Evolutionary conservation across 805 yeast genomes (phyloP), one percentile per base, ranked within the genome.

Genomic region (Dipodascopsis uninucleata): DNA sequence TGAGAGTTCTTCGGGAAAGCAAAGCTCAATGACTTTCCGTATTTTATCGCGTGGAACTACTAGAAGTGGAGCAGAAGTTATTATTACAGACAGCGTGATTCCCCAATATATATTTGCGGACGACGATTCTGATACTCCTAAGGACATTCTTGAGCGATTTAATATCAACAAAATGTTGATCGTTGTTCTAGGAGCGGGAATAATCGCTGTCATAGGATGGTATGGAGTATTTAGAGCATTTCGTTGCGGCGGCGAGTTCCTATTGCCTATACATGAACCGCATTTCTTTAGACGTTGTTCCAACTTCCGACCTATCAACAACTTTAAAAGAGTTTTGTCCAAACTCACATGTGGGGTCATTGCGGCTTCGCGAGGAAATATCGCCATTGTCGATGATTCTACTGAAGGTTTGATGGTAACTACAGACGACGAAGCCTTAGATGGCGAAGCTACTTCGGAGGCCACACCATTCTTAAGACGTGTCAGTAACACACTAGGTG

Each of bases 91-190:
- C 33, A 18, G 14, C 10, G 55, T 48, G 32, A 25, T 50, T 6
- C 48, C 53, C n/a, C n/a, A n/a, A n/a, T n/a, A n/a, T n/a, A n/a
- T n/a, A n/a, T n/a, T n/a, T n/a, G n/a, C n/a, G n/a, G 9, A 18
- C 33, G 33, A 9, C 29, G 9, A 23, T 31, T 2, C 24, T 40
- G 2, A 33, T 31, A 26, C 41, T 42, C 9, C 6, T 21, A n/a
- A 25, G n/a, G 21, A 18, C 28, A 31, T 17, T 39, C 45, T 6
- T 8, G 14, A n/a, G 9, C 14, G n/a, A 12, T n/a, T 14, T 49
- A 50, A 50, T 49, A 47, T 47, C 50, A 36, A 14, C 37, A 39
- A 4, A 49, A 44, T 25, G 47, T 46, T 4, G 21, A 44, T 49
- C 14, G 41, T 45, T 10, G 50, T 44, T 5, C 31, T 44, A 21